Evolutionary conservation across 345 rosid species (phyloP), one percentile per base, ranked within the genome.

Genomic region (Gossypium longicalyx): DNA sequence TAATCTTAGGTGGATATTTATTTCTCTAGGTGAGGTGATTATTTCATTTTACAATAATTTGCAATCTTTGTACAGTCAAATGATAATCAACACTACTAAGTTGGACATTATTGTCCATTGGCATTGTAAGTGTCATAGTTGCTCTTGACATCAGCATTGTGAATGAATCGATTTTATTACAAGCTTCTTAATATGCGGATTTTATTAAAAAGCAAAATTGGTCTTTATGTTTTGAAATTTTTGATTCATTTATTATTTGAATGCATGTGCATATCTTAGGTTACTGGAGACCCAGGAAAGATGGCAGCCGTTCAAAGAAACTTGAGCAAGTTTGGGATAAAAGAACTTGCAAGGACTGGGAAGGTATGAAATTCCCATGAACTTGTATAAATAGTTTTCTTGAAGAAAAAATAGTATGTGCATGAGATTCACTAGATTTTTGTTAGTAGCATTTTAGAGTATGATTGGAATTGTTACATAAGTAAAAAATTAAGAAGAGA

Each of bases 271-370:
- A 56, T 58, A 34, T n/a, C 48, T 53, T 66, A 95, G 99, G 94
- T 93, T 66, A 95, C 98, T 69, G 99, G 99, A 77, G 99, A 93
- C 83, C 99, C 98, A 49, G 99, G 99, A 65, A 95, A 95, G 82
- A 88, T 95, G 87, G 91, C 74, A 77, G 99, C 96, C 71, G 96
- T 93, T 27, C 91, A 85, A 80, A 87, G 96, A 83, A 95, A 90
- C 81, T 76, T 95, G 78, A 85, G 84, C 81, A 95, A 95, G 78
- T 93, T 95, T 85, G 94, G 97, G 61, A 88, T 95, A 84, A 91
- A 76, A 81, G 98, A 95, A 88, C 87, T 95, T 81, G 96, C 87
- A 13, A 85, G 98, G 85, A 90, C 94, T 12, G 94, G 94, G 75
- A 90, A 88, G 91, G 94, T 89, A 72, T 63, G 49, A 34, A 54